Percentiles rank a stretch among this genome's conserved stretches.
phyloP scores from a whole-genome alignment of 768 basidiomycete species.

The Boletus patriciae region DNA sequence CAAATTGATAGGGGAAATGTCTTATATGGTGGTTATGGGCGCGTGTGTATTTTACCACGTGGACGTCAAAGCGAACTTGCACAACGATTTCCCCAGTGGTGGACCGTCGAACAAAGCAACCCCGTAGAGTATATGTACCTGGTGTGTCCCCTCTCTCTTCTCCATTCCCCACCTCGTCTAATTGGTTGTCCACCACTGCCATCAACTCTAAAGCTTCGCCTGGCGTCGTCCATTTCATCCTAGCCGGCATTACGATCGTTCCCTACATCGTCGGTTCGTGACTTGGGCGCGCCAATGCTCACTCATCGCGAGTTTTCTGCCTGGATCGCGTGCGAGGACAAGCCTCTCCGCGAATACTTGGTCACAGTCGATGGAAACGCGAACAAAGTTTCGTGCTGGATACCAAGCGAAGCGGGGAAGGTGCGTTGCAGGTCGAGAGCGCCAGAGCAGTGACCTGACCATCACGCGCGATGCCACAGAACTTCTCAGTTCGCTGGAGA shows the following conservation, averaged over 20 bases:
- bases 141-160: neutral
- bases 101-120: neutral
- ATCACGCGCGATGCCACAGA: slow-evolving; percentile 34
- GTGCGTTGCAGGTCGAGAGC: slow-evolving; percentile 30
- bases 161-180: neutral
- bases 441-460: slow-evolving; percentile 3
- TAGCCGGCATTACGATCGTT: too few relatives aligned
- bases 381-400: slow-evolving; percentile 63
- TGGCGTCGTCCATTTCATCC: neutral
- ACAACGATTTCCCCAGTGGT: neutral
- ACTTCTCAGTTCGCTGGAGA: slow-evolving; percentile 63
- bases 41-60: slow-evolving; percentile 17
- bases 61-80: slow-evolving; percentile 12
- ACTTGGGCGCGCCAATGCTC: slow-evolving; percentile 38
- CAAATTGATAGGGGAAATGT: neutral
- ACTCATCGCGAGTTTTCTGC: slow-evolving; percentile 64
- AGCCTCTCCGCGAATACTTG: slow-evolving; percentile 55
- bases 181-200: neutral
- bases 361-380: slow-evolving; percentile 45
- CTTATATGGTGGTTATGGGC: slow-evolving; percentile 16
- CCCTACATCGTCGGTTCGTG: neutral
- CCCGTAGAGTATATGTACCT: neutral
- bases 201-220: neutral
- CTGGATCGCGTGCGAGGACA: slow-evolving; percentile 59
- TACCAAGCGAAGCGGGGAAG: slow-evolving; percentile 60